Evolutionary conservation across 2,329 filamentous ascomycete genomes (phyloP), one percentile per base, ranked within the genome.

Genomic region (Scedosporium apiospermum): DNA sequence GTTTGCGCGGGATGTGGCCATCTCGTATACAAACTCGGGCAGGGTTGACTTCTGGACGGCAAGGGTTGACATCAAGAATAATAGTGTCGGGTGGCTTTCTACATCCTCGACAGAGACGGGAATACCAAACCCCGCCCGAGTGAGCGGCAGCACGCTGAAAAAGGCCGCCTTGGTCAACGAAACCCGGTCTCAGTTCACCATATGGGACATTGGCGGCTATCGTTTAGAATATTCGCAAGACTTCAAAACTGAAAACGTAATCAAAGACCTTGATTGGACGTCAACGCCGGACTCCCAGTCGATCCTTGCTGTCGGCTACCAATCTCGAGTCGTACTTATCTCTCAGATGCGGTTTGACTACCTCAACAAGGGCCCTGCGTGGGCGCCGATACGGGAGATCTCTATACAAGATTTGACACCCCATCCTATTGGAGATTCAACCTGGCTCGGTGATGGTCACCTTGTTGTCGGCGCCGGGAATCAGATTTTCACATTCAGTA

Each of bases 261-360:
- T 97, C 49, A 86, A 88, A 65, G 93, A 96, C 72, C 82, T 97
- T 12, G 92, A 96, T 72, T 97, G 93, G 93, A 93, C 92, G 0
- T 93, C 90, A 3, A 96, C 93, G 0, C 91, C 91, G 0, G 91
- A 96, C 71, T 87, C 86, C 58, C 91, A 96, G 70, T 93, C 90
- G 1, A 92, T 97, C 62, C 79, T 97, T 21, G 91, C 93, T 1
- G 90, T 97, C n/a, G 92, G 93, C 0, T 96, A 96, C 70, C 88
- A 88, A n/a, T 90, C 93, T 66, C 86, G 89, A 63, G 88, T 97
- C 4, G 76, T 96, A 34, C 80, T 97, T 2, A 82, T 96, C 27
- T 88, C 89, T 5, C 92, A 97, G 71, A 87, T 96, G 76, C 88
- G 93, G 12, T 97, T 95, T 70, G 91, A 96, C 73, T 96, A 96